A percentile compares a stretch with the other conserved stretches of the same genome.
phyloP scores from a whole-genome alignment of 371 early-diverging fungal species.

The Saksenaea vasiformis region DNA sequence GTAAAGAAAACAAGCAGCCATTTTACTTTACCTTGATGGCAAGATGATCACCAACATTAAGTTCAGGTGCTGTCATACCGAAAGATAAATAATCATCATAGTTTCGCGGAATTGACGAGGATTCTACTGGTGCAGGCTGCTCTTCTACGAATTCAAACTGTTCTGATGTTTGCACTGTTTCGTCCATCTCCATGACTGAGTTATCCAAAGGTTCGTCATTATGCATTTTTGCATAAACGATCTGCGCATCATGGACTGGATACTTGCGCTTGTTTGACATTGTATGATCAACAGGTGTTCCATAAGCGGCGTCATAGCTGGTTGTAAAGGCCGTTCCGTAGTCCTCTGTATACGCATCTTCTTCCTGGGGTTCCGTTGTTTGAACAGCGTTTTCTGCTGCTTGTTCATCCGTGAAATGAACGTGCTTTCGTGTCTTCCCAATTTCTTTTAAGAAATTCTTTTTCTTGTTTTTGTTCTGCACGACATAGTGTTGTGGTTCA shows the following conservation, averaged over 20 bases:
- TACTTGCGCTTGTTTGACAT: background rate
- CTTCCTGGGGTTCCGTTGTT: background rate
- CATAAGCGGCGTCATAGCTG: background rate
- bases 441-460: background rate
- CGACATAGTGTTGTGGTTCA: background rate
- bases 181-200: background rate
- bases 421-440: background rate
- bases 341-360: background rate
- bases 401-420: background rate
- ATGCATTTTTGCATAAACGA: background rate
- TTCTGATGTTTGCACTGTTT: background rate
- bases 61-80: background rate
- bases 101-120: background rate
- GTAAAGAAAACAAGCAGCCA: background rate
- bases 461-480: slow-evolving; percentile 1
- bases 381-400: background rate
- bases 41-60: background rate
- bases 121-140: background rate
- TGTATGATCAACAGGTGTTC: background rate
- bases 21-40: background rate
- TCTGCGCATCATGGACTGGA: background rate
- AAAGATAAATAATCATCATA: background rate
- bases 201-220: background rate
- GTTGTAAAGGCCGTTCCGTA: background rate
- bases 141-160: background rate